phyloP scores from a whole-genome alignment of 345 rosid genomes.

The Noccaea caerulescens region DNA sequence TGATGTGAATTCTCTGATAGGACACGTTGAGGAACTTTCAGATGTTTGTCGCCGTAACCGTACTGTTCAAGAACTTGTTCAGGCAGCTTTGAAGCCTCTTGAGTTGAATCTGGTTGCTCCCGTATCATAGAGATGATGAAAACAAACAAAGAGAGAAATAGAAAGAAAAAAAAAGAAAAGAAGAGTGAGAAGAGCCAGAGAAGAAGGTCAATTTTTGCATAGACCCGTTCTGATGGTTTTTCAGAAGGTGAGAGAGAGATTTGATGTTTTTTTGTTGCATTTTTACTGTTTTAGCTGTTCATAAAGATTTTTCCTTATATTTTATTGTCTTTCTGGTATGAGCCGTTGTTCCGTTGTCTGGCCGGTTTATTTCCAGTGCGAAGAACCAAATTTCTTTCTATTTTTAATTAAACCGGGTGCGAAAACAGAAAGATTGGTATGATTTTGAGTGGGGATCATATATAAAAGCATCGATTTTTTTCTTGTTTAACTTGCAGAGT shows the following conservation, averaged over 20 bases:
- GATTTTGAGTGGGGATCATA: conserved; percentile 41
- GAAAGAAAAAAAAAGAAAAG: neutral
- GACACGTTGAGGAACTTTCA: conserved; percentile 79
- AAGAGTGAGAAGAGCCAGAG: conserved; percentile 30
- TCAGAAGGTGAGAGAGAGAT: conserved; percentile 32
- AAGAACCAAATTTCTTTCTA: conserved; percentile 25
- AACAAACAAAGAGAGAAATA: conserved; percentile 23
- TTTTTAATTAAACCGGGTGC: conserved; percentile 38
- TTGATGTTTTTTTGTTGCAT: conserved; percentile 36
- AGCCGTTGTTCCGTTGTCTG: conserved; percentile 42
- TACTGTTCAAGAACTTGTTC: conserved; percentile 92
- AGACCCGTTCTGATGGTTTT: conserved; percentile 47
- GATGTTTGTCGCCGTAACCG: conserved; percentile 94
- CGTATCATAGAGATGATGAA: conserved; percentile 52
- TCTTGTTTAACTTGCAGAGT: conserved; percentile 9
- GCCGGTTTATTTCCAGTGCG: conserved; percentile 36
- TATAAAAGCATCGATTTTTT: conserved; percentile 39
- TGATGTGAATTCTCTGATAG: conserved; percentile 63
- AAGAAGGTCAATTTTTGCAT: conserved; percentile 52
- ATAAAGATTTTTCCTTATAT: conserved; percentile 14
- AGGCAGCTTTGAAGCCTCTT: conserved; percentile 83
- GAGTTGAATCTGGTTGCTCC: conserved; percentile 62
- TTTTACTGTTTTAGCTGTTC: conserved; percentile 29
- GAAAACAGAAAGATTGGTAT: conserved; percentile 40
- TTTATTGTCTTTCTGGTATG: conserved; percentile 24